Evolutionary conservation across 441 rosid species (phyloP), one percentile per base, ranked within the genome.

Genomic region (Adansonia grandidieri): DNA sequence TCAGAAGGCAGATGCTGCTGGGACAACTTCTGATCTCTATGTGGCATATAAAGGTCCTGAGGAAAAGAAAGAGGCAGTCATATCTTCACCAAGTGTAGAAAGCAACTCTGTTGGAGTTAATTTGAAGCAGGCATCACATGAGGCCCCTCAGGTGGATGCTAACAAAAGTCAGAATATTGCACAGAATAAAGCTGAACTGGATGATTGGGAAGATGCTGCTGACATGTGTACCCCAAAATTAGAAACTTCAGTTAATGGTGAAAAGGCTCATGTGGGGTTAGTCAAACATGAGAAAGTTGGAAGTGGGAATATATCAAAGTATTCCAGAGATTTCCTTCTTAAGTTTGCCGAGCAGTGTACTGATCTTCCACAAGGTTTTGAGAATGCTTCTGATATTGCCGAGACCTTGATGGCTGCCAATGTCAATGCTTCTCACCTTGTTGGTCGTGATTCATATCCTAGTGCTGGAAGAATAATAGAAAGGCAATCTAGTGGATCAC

Each of bases 171-270:
- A 87, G 65, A 84, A 80, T 64, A 78, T 74, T 73, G 80, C 78
- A 75, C 86, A 79, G 63, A 80, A 76, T 79, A 95, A 93, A 82
- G 75, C 84, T 58, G 98, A 97, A 84, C 96, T 86, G 11, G 98
- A 95, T 84, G 93, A 97, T 85, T 97, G 99, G 98, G 98, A 97
- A 85, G 97, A 93, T 90, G 98, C 90, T 72, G 98, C 93, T 7
- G 99, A 93, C 77, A 84, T 89, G 48, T 94, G 96, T 22, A 86
- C 96, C 9, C 92, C 97, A 67, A 91, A 91, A 76, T 77, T 95
- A 82, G 95, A 88, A 84, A 54, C 87, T 79, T 73, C 84, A 15
- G 89, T 80, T 80, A 58, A 76, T 75, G 75, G 75, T 72, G 85
- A 74, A 58, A 85, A 68, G 64, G 66, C 65, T 56, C 63, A 80